phyloP scores from a whole-genome alignment of 805 yeast species.

The Yamadazyma ubonensis region DNA sequence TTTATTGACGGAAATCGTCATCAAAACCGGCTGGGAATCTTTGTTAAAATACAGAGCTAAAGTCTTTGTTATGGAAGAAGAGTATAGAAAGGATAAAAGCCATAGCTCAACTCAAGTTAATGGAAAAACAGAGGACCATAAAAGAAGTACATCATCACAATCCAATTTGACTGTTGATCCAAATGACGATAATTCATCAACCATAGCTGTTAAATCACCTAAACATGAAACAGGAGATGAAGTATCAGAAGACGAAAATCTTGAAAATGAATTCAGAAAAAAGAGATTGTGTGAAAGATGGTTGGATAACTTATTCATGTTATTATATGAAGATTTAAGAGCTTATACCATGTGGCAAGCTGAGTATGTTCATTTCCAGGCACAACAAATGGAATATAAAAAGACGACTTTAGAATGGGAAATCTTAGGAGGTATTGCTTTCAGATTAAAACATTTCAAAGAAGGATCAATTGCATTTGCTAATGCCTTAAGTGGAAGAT shows the following conservation, averaged over 20 bases:
- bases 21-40: constrained; percentile 47
- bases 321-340: constrained; percentile 68
- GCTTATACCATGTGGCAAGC: constrained; percentile 93
- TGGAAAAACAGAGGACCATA: constrained; percentile 12
- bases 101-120: constrained; percentile 10
- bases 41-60: constrained; percentile 45
- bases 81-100: constrained; percentile 40
- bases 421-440: constrained; percentile 80
- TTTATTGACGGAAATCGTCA: constrained; percentile 43
- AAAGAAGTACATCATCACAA: constrained; percentile 11
- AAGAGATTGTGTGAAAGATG: constrained; percentile 72
- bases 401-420: constrained; percentile 91
- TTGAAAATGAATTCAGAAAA: constrained; percentile 51
- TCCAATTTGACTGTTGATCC: constrained; percentile 6
- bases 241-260: constrained; percentile 15
- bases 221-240: constrained; percentile 15
- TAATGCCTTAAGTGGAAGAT: constrained; percentile 67
- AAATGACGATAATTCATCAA: constrained; percentile 27
- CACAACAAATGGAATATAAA: constrained; percentile 76
- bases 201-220: constrained; percentile 40
- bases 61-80: constrained; percentile 50
- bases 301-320: constrained; percentile 69
- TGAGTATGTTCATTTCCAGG: constrained; percentile 82
- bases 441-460: constrained; percentile 77
- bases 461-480: constrained; percentile 87